Evolutionary conservation across 2,329 filamentous ascomycete genomes (phyloP), one percentile per base, ranked within the genome.

Genomic region (Thelonectria rubi): DNA sequence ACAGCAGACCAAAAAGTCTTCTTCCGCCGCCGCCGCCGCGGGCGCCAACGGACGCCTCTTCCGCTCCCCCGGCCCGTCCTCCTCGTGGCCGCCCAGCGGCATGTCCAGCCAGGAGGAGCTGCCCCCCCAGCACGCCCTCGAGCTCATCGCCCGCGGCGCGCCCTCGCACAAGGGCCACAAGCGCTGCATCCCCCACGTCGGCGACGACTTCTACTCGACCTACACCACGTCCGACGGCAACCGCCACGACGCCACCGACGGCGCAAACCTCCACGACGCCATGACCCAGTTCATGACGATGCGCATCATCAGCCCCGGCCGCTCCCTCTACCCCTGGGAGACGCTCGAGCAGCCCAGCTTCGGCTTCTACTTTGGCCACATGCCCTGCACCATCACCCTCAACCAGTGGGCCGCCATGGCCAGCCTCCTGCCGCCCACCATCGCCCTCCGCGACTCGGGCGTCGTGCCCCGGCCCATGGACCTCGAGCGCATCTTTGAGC

Each of bases 331-430:
- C 61, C 89, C 88, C 2, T 92, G 88, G 90, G 85, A 90, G 64
- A 89, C 90, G 1, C 79, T 93, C 24, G 91, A 93, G 72, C 89
- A 92, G 70, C 91, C 91, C 5, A 91, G 88, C 72, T 87, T 88
- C 75, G 82, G 87, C 1, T 91, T 90, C 72, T 85, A 83, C 65
- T 90, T 87, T 74, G 91, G 91, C 12, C 79, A 80, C 51, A 81
- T 85, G 20, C 86, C 89, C 0, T 91, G 91, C 6, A 93, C 90
- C 1, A 85, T 91, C 53, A 92, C 90, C 0, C 78, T 93, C 52
- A 92, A 91, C 68, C 85, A 88, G 64, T 92, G 89, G 85, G 84
- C 86, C 12, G 82, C 84, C 57, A 80, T 85, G 64, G 85, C 83
- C 17, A 88, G 88, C 58, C 81, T 77, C 32, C 73, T 84, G 5